These are phyloP conservation scores for Nymphaea thermarum DNA, from an alignment of 164 flowering plant genomes.

Conservation along the genomic window DNA sequence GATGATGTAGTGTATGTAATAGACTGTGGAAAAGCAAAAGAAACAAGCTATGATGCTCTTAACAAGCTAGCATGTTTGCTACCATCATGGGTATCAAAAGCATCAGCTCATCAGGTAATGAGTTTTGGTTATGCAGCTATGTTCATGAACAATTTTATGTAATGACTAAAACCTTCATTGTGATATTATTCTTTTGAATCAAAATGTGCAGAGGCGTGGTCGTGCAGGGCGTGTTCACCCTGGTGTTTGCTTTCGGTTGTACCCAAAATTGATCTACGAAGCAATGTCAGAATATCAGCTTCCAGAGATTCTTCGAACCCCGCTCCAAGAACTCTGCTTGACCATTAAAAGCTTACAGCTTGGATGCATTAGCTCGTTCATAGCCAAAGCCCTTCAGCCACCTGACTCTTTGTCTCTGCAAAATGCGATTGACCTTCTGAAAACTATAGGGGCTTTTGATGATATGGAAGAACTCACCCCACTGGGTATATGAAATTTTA, in stretches of 20 bases:
- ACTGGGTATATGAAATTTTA: slow-evolving; percentile 38
- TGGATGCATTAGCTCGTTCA: slow-evolving; percentile 64
- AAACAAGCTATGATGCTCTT: slow-evolving; percentile 95
- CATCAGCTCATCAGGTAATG: slow-evolving; percentile 93
- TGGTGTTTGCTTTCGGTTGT: slow-evolving; percentile 82
- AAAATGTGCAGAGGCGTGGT: slow-evolving; percentile 66
- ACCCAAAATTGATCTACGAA: slow-evolving; percentile 72
- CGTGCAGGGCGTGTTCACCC: slow-evolving; percentile 99
- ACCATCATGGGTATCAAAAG: slow-evolving; percentile 99
- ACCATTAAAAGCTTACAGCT: slow-evolving; percentile 84
- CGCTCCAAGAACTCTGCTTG: slow-evolving; percentile 86
- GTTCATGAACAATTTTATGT: neutral
- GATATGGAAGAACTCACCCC: slow-evolving; percentile 85
- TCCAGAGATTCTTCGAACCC: slow-evolving; percentile 93
- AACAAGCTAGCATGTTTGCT: slow-evolving; percentile 88
- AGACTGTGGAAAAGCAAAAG: slow-evolving; percentile 98
- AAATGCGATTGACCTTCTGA: slow-evolving; percentile 91
- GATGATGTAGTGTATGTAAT: slow-evolving; percentile 94
- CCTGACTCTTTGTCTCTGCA: slow-evolving; percentile 84
- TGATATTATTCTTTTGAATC: neutral
- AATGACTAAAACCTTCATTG: neutral
- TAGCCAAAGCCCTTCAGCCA: slow-evolving; percentile 89
- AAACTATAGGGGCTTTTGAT: slow-evolving; percentile 85
- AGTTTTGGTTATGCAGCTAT: neutral
- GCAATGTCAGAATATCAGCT: slow-evolving; percentile 79